These are phyloP conservation scores for Trametes pubescens DNA, from an alignment of 1,284 basidiomycete species.

Conservation along the genomic window DNA sequence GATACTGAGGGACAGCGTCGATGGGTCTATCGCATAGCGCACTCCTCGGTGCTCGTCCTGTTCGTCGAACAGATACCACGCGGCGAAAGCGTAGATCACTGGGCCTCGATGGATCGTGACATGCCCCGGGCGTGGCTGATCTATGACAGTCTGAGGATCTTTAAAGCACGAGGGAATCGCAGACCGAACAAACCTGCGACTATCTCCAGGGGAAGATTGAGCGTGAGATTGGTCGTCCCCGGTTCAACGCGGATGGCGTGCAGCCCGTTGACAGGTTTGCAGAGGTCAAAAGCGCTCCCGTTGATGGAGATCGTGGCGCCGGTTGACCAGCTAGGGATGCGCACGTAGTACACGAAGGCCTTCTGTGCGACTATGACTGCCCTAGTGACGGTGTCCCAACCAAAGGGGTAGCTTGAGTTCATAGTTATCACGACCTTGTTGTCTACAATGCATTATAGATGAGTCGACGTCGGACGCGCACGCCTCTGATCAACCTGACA, in stretches of 20 bases:
- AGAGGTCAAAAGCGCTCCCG: slow-evolving; percentile 42
- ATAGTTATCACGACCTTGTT: slow-evolving; percentile 55
- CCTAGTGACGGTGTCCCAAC: slow-evolving; percentile 53
- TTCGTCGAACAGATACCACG: slow-evolving; percentile 52
- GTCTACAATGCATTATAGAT: slow-evolving; percentile 35
- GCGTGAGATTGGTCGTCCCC: slow-evolving; percentile 53
- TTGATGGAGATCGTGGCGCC: slow-evolving; percentile 55
- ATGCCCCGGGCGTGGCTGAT: slow-evolving; percentile 41
- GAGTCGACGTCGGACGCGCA: not conserved
- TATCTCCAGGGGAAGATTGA: slow-evolving; percentile 57
- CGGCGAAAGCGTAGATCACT: slow-evolving; percentile 63
- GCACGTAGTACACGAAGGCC: slow-evolving; percentile 59
- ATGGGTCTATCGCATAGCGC: slow-evolving; percentile 65
- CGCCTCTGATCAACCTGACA: slow-evolving; percentile 10
- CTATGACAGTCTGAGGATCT: not conserved
- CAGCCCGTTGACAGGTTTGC: slow-evolving; percentile 54
- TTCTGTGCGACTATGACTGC: slow-evolving; percentile 53
- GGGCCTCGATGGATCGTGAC: slow-evolving; percentile 59
- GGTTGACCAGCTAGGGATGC: slow-evolving; percentile 61
- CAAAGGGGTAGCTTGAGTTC: slow-evolving; percentile 62
- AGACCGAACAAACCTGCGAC: slow-evolving; percentile 47
- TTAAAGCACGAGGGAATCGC: not conserved
- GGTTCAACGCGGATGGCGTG: slow-evolving; percentile 50
- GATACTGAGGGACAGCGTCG: slow-evolving; percentile 50
- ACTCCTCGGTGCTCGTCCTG: slow-evolving; percentile 51